Base-by-base conservation (phyloP, 2,329 filamentous ascomycete species). In the Diplodia intermedia region DNA sequence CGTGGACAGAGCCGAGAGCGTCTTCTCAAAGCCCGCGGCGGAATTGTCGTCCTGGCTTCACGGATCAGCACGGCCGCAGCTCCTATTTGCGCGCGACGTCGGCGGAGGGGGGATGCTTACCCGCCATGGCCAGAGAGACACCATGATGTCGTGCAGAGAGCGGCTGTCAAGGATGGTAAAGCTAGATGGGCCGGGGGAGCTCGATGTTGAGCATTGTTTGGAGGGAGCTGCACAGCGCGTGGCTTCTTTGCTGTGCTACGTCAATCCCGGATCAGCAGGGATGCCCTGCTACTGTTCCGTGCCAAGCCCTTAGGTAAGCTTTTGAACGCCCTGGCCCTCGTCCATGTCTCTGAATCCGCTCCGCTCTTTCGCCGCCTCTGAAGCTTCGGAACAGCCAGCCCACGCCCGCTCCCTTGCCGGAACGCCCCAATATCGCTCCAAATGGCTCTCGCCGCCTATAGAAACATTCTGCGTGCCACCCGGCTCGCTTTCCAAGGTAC, bases 1-100 rank as follows among this genome's bases (percentile, higher is more conserved):
- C 65, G 84, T 83, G 12, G 94, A 91, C 55, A 99, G 87, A 29
- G 88, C 85, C 11, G 93, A 92, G 36, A 99, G 89, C 2, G 90
- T 89, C 84, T 94, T 97, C 82, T 99, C 95, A 77, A 98, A 99
- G 4, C 90, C 92, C 63, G 93, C 94, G 31, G 95, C 91, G 72
- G 94, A 97, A 78, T 90, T 87, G 75, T 92, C 87, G 80, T 88
- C 87, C 93, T 97, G 74, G 47, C 6, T 43, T 54, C 68, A 54
- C 62, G 67, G 72, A 57, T 47, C 14, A 69, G 69, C 49, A 7
- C 26, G 26, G 47, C 57, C 36, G 57, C 15, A 14, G 60, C 60
- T 63, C 60, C 50, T 53, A 15, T 55, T 65, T 38, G n/a, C 31
- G 47, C 43, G 29, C n/a, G 47, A 43, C 47, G 38, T 8, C 43